These are phyloP conservation scores for Arthrobotrys musiformis DNA, from an alignment of 2,329 filamentous ascomycete species.

Conservation along the genomic window DNA sequence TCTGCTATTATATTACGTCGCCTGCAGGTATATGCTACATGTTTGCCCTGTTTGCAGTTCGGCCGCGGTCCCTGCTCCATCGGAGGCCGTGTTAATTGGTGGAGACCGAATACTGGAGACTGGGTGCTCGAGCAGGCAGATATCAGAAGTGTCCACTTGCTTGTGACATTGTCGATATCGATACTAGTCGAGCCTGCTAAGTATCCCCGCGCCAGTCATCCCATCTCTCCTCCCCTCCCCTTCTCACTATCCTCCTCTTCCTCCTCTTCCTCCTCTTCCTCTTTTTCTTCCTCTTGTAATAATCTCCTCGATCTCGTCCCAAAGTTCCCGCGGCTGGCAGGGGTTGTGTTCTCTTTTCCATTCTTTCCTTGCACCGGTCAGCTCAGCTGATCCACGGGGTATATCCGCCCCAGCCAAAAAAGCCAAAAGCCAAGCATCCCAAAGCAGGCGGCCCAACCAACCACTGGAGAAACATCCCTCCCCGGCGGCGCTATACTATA, in stretches of 20 bases:
- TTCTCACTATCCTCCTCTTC: background rate
- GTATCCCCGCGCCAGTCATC: background rate
- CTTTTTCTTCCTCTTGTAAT: background rate
- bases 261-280: background rate
- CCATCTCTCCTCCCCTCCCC: background rate
- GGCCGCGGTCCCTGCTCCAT: slow-evolving; percentile 5
- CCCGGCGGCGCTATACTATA: background rate
- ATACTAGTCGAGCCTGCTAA: background rate
- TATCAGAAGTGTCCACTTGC: background rate
- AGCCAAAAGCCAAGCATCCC: background rate
- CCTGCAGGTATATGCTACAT: background rate
- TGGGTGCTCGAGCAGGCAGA: too few relatives aligned
- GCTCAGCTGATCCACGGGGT: slow-evolving; percentile 31
- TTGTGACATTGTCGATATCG: background rate
- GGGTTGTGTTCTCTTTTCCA: background rate
- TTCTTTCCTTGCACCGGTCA: background rate
- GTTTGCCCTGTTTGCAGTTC: background rate
- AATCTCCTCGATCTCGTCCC: background rate
- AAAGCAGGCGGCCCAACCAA: slow-evolving; percentile 5
- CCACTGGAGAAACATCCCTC: background rate
- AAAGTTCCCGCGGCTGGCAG: background rate
- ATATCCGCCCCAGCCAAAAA: background rate
- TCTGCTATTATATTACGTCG: background rate
- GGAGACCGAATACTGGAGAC: too few relatives aligned
- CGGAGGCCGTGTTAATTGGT: too few relatives aligned